These are phyloP conservation scores for Diaporthe aspalathi DNA, from an alignment of 2,329 filamentous ascomycete genomes.

Conservation along the genomic window DNA sequence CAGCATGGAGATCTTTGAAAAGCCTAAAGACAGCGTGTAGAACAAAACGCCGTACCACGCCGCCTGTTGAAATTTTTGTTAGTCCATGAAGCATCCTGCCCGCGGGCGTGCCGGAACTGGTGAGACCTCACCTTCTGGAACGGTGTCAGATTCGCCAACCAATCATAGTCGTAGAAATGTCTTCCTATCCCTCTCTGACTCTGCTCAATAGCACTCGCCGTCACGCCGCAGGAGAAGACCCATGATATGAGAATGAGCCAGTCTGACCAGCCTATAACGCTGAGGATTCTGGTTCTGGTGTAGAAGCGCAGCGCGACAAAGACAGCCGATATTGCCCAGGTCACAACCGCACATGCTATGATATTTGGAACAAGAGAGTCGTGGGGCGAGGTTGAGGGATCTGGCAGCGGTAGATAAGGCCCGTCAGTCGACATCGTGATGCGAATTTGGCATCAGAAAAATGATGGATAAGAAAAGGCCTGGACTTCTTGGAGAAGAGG, in stretches of 20 bases:
- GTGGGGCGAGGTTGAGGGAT: constrained; percentile 8
- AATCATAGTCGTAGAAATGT: constrained; percentile 34
- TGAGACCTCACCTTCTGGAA: constrained; percentile 18
- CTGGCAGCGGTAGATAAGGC: constrained; percentile 3
- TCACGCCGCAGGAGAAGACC: constrained; percentile 45
- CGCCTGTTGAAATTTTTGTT: constrained; percentile 34
- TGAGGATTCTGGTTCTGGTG: constrained; percentile 50
- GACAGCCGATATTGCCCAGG: constrained; percentile 46
- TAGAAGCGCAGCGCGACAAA: constrained; percentile 54
- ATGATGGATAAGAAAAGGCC: neutral
- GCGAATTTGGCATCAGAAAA: neutral
- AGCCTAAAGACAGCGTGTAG: constrained; percentile 45
- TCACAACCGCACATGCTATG: constrained; percentile 44
- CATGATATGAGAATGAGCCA: constrained; percentile 51
- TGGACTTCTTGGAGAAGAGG: neutral
- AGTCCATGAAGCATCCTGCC: neutral
- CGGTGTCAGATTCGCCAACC: constrained; percentile 3
- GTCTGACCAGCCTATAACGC: constrained; percentile 51
- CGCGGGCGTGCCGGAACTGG: no score
- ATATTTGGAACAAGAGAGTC: constrained; percentile 43
- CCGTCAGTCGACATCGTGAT: constrained; percentile 16
- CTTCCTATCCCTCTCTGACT: constrained; percentile 31
- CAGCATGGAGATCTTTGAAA: constrained; percentile 47
- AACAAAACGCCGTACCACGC: constrained; percentile 45
- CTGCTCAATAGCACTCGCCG: constrained; percentile 44